Evolutionary conservation across 768 basidiomycete species (phyloP), one percentile per base, ranked within the genome.

Genomic region (Agaricus sinodeliciosus): DNA sequence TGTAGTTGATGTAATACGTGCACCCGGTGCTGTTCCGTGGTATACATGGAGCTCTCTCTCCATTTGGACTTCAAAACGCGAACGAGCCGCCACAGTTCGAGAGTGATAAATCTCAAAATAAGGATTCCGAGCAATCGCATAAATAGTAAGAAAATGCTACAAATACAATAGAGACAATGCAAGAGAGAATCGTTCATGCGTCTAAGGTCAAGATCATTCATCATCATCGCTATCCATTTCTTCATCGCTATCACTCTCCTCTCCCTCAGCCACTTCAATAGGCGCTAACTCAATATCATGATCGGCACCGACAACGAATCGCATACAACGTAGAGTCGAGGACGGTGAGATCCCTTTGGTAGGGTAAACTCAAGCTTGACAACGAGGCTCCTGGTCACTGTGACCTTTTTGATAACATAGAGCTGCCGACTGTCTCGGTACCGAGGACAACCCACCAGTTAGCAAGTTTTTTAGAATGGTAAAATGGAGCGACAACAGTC

Each of bases 391-490:
- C 79, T 94, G 81, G 76, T 90, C 76, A 93, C 81, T 0, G 95
- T 95, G 27, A 97, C 90, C 40, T 86, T 86, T 73, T 96, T 95
- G 70, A 84, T 73, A 70, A 90, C 74, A 4, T 92, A 84, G 11
- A 99, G 73, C 60, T 92, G 87, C 35, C 84, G 81, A n/a, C 81
- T 84, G 31, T 73, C 73, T 4, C 85, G 76, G 48, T 94, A n/a
- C 92, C 93, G 11, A 97, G 77, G 43, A 98, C 94, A 31, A 97
- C 78, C 94, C 94, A 98, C 95, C 94, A 98, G 62, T 93, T 94
- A 52, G 89, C 83, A 68, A 92, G 80, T 75, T 97, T 97, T 69
- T 85, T 87, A 49, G 71, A 74, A 0, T 95, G 95, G 73, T 89
- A 98, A 71, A 85, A 89, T 0, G 96, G 94, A 0, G 96, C 95